Base-by-base conservation (phyloP, 2,329 filamentous ascomycete species). In the Aspergillus amoenus region DNA sequence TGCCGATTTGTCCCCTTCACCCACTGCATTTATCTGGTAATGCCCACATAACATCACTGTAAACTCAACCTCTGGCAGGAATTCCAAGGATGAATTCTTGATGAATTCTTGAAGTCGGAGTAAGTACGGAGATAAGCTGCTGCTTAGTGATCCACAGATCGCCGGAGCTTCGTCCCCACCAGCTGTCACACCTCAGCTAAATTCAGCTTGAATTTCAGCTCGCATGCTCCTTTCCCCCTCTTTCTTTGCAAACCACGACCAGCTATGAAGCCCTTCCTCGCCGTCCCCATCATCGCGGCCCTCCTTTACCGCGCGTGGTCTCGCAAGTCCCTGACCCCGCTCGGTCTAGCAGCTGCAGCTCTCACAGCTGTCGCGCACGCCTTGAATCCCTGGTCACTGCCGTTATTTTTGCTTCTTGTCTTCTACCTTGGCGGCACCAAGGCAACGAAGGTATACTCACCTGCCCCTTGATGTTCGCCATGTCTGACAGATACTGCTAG, bases 371-470 rank as follows among this genome's bases (percentile, higher is more conserved):
- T 83, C 45, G 84, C 89, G 11, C 94, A 99, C 73, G 91, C 92
- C 15, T 77, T 93, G n/a, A 93, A 97, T 74, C 93, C 93, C 3
- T 97, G 91, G 88, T 90, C 90, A 59, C 79, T 93, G n/a, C 93
- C 91, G n/a, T 95, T 97, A 76, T 84, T 84, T 27, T 81, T 97
- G 11, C 81, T 97, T 2, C 83, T 84, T 49, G 84, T 92, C 37
- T 97, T 97, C 79, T 97, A 96, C 75, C 78, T 96, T 3, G 86
- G 89, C 4, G 94, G 92, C 1, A 96, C 89, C 1, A 81, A 86
- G 51, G 92, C 88, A 1, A 97, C 93, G 0, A 93, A 93, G 78
- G 90, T 91, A 54, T 49, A 56, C 17, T 37, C 48, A 17, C 37
- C 24, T 32, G 30, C 54, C 52, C n/a, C 30, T 27, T n/a, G 40